Base-by-base conservation (phyloP, 1,139 yeast genomes). In the Meyerozyma carpophila region DNA sequence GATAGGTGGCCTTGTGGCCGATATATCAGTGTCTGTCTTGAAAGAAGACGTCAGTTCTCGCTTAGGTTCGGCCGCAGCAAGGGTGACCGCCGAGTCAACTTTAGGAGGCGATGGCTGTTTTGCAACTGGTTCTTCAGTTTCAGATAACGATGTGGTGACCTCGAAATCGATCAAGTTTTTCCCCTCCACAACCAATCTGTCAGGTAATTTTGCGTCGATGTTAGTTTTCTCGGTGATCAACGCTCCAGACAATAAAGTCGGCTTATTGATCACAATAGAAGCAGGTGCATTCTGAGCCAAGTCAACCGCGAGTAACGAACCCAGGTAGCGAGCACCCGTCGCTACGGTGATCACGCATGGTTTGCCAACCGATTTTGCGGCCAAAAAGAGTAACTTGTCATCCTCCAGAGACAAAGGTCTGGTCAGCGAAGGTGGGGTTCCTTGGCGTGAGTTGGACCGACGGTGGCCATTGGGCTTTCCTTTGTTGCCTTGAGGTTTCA, bases 1-100 rank as follows among this genome's bases (percentile, higher is more conserved):
- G 43, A 73, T 55, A 20, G 65, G 66, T 20, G 54, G 56, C 11
- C 59, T 63, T 8, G 41, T 31, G 8, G 75, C 68, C 6, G 95
- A 81, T 43, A 93, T 91, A 61, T 86, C 97, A 3, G 83, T 66
- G 62, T 93, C 98, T 1, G 96, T 93, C 59, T 79, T 82, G 72
- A 93, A 91, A 36, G 54, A 54, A 25, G 58, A 42, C 32, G 41
- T 45, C 8, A 44, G 43, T 11, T 43, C 43, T 27, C 44, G 32
- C 6, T 44, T 36, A 3, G 45, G 41, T 1, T 37, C 41, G 13
- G 47, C 18, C 13, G 47, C 37, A 10, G 44, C 20, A 10, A 43
- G 26, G 14, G 37, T 32, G 8, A 1, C 42, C 20, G 3, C 8
- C 27, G 31, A 18, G 28, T 37, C 28, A 10, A 13, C 24, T n/a